Percentiles rank a stretch among this genome's conserved stretches.
These are phyloP conservation scores for Cadophora malorum DNA, from an alignment of 2,329 filamentous ascomycete species.

Conservation along the genomic window DNA sequence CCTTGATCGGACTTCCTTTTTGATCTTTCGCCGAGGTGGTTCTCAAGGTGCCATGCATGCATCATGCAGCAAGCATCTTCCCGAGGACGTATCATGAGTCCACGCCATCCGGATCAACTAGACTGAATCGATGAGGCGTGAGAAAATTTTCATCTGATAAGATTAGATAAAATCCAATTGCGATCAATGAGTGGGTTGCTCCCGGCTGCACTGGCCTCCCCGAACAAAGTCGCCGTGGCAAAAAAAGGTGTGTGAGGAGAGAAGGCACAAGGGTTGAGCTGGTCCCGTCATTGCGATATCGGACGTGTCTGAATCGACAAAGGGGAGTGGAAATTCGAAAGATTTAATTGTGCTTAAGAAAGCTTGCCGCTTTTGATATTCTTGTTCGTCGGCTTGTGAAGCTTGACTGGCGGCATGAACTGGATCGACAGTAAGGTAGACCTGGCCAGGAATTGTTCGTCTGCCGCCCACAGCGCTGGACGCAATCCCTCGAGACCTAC, in stretches of 20 bases:
- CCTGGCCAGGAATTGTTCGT: background rate
- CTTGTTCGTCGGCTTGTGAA: slow-evolving; percentile 2
- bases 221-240: background rate
- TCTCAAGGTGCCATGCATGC: background rate
- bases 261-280: background rate
- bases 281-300: background rate
- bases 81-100: background rate
- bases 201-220: background rate
- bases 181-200: background rate
- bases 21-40: background rate
- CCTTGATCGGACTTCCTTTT: slow-evolving; percentile 1
- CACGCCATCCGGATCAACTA: slow-evolving; percentile 1
- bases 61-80: slow-evolving; percentile 12
- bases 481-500: background rate
- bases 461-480: background rate
- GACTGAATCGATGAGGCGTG: background rate
- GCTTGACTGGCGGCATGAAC: background rate
- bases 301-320: background rate
- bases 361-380: slow-evolving; percentile 8
- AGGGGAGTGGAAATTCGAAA: background rate
- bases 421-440: background rate
- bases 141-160: slow-evolving; percentile 30
- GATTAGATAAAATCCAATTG: slow-evolving; percentile 22
- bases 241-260: slow-evolving; percentile 2
- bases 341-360: background rate